Base-by-base conservation (phyloP, 2,329 filamentous ascomycete genomes). In the Phialemoniopsis sp. region DNA sequence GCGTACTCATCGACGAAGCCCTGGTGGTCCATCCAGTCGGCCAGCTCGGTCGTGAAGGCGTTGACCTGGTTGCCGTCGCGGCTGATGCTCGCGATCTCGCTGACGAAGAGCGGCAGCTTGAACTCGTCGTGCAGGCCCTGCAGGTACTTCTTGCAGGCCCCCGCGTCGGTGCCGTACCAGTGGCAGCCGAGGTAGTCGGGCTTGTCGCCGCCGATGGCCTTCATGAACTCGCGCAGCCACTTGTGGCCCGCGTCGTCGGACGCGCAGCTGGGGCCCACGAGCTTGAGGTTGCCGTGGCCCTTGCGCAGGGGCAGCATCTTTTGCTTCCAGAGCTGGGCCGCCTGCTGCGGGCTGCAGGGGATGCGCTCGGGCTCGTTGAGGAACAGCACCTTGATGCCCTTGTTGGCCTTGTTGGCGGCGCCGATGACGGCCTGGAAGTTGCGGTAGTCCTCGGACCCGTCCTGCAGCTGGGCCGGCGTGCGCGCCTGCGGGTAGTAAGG, bases 281-380 rank as follows among this genome's bases (percentile, higher is more conserved):
- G 55, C 46, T 63, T 60, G 43, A 36, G 39, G 26, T 40, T 40
- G 17, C 46, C 47, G 48, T 55, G 36, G 43, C 46, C 19, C 47
- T 38, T 26, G 21, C 53, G 51, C 33, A 57, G 48, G 38, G 56
- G 53, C 36, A 68, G 46, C 43, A 70, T 59, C 37, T 62, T 56
- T 13, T 56, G 46, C 31, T 48, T 46, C 64, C 65, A 72, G 39
- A 58, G 50, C 9, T 58, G 50, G 7, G 59, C 63, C 8, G 67
- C 67, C 38, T 60, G 49, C 41, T 58, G 47, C 2, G 52, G 48
- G 14, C 47, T 55, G 14, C 63, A 57, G 13, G 57, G 56, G 36
- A 53, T 51, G 26, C 64, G 57, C 42, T 71, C 66, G 7, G 67
- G 67, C 50, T 70, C 67, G 46, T 70, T 70, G 58, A 68, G 63